These are phyloP conservation scores for Xylaria digitata DNA, from an alignment of 2,329 filamentous ascomycete species.

Conservation along the genomic window DNA sequence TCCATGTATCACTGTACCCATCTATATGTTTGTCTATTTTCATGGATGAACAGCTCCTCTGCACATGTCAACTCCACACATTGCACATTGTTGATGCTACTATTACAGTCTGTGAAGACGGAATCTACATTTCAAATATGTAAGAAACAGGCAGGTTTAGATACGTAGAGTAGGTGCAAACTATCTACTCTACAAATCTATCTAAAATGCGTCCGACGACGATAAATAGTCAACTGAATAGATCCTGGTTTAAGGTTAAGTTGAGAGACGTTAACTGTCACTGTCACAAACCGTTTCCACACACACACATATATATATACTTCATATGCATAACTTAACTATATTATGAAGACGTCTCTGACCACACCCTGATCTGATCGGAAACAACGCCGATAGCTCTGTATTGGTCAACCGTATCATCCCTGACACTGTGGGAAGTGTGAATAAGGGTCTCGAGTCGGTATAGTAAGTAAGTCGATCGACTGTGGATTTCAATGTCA, in stretches of 20 bases:
- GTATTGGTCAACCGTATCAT: not conserved
- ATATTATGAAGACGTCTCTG: not conserved
- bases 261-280: not conserved
- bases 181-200: not conserved
- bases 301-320: not conserved
- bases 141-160: too few species aligned
- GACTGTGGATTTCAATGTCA: not conserved
- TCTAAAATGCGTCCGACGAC: not conserved
- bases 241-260: not conserved
- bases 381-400: slow-evolving; percentile 4
- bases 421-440: slow-evolving; percentile 6
- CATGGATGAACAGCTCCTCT: slow-evolving; percentile 12
- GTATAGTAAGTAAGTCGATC: slow-evolving; percentile 5
- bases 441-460: slow-evolving; percentile 23
- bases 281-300: not conserved
- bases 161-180: not conserved
- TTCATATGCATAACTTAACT: slow-evolving; percentile 14
- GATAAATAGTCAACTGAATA: too few species aligned
- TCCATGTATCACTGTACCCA: not conserved
- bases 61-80: not conserved
- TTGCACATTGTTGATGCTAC: not conserved
- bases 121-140: too few species aligned
- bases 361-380: slow-evolving; percentile 12
- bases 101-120: too few species aligned
- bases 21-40: not conserved